Percentiles rank a stretch among this genome's conserved stretches.
Conservation (phyloP, 495 filamentous ascomycete genomes). For the Xylaria palmicola region DNA sequence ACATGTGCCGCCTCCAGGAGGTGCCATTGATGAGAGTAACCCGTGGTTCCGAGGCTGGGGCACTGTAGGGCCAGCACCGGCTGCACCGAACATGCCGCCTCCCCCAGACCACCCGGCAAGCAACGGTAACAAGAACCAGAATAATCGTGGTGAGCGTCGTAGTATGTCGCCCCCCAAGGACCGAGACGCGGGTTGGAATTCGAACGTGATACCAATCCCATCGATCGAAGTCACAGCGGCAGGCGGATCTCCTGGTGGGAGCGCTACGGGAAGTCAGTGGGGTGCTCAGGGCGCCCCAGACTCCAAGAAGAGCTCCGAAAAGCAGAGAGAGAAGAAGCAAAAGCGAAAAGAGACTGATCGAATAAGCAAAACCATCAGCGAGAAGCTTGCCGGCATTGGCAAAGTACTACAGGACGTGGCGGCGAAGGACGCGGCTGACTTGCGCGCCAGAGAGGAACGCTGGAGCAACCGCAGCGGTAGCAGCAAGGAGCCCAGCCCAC, state of each 20-base stretch:
- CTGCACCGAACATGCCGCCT: background rate
- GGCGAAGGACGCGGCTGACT: background rate
- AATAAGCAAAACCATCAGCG: background rate
- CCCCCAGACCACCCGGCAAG: constrained; percentile 4
- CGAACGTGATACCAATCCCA: constrained; percentile 22
- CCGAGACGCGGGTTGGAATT: constrained; percentile 20
- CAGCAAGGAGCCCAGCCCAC: constrained; percentile 16
- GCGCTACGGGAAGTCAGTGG: background rate
- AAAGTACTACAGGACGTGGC: background rate
- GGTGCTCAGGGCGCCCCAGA: constrained; percentile 11
- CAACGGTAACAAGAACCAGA: background rate
- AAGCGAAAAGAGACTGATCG: background rate
- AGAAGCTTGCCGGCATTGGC: background rate
- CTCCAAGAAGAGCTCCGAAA: constrained; percentile 7
- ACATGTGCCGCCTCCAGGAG: background rate
- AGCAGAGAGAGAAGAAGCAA: constrained; percentile 13
- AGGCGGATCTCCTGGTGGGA: constrained; percentile 1
- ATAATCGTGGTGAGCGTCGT: background rate
- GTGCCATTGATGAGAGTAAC: background rate
- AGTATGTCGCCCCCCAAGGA: constrained; percentile 7
- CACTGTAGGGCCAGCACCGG: constrained; percentile 14
- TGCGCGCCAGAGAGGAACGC: constrained; percentile 8
- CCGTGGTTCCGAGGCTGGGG: constrained; percentile 26
- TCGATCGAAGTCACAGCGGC: constrained; percentile 8
- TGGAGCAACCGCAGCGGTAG: constrained; percentile 16